phyloP scores from a whole-genome alignment of 2,329 filamentous ascomycete species.

The Pseudogymnoascus sp. region DNA sequence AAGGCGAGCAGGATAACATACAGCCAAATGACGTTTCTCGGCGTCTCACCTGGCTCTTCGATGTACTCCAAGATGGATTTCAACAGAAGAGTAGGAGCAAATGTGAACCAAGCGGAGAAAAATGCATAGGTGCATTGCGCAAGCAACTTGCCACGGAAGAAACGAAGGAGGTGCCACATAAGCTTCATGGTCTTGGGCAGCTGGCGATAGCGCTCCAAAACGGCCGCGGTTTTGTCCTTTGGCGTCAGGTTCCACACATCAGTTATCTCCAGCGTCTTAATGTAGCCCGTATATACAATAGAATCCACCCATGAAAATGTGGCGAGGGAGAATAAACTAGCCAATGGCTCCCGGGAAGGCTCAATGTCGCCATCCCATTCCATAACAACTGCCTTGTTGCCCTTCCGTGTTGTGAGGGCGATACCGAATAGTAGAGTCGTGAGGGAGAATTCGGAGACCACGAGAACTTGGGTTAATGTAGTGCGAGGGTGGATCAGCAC shows the following conservation, averaged over 20 bases:
- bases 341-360: conserved; percentile 78
- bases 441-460: conserved; percentile 68
- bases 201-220: conserved; percentile 78
- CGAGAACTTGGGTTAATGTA: conserved; percentile 52
- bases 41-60: conserved; percentile 69
- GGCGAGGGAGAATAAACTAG: conserved; percentile 79
- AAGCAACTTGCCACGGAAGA: conserved; percentile 71
- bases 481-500: conserved; percentile 71
- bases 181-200: conserved; percentile 74
- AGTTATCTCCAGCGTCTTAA: conserved; percentile 70
- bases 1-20: conserved; percentile 87
- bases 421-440: conserved; percentile 68
- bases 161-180: conserved; percentile 72
- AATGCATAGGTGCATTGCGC: conserved; percentile 75
- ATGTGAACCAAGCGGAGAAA: conserved; percentile 75
- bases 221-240: conserved; percentile 76
- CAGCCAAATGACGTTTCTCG: conserved; percentile 86
- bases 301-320: conserved; percentile 89
- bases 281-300: conserved; percentile 84
- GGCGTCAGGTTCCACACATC: conserved; percentile 89
- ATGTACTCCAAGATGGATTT: conserved; percentile 91
- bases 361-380: conserved; percentile 86
- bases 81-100: conserved; percentile 83
- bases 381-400: conserved; percentile 80
- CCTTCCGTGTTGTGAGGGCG: conserved; percentile 76